Percentiles rank a stretch among this genome's conserved stretches.
Evolutionary conservation across 169 alveolate genomes (phyloP).

Genomic region (Eimeria necatrix): DNA sequence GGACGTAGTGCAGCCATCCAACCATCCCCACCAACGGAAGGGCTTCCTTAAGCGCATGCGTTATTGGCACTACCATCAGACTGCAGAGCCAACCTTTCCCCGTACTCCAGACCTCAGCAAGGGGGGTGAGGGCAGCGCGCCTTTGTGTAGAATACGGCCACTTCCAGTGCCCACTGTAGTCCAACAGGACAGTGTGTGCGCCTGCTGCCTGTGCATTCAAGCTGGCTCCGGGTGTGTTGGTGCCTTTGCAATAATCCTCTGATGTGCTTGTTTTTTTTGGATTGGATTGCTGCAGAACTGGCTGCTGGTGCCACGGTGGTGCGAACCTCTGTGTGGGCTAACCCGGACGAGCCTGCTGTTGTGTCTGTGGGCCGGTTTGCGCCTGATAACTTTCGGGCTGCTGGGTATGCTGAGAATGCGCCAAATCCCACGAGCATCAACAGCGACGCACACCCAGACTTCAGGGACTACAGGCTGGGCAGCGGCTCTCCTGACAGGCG

Average conservation of each 20-base stretch:
- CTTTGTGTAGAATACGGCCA: neutral
- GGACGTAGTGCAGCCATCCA: slow-evolving; percentile 87
- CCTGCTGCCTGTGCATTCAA: neutral
- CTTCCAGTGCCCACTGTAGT: neutral
- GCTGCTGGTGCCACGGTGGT: slow-evolving; percentile 93
- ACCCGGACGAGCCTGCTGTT: slow-evolving; percentile 93
- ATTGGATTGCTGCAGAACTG: slow-evolving; percentile 84
- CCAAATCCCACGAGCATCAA: slow-evolving; percentile 90
- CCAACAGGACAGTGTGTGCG: neutral
- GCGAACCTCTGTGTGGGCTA: slow-evolving; percentile 92
- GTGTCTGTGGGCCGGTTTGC: slow-evolving; percentile 89
- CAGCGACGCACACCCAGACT: slow-evolving; percentile 92
- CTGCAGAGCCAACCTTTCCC: slow-evolving; percentile 93
- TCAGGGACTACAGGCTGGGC: slow-evolving; percentile 91
- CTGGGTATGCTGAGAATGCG: slow-evolving; percentile 90
- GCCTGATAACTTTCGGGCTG: slow-evolving; percentile 94
- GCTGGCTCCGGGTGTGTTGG: neutral
- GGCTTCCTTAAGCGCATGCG: slow-evolving; percentile 87
- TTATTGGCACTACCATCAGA: slow-evolving; percentile 91
- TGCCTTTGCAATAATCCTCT: neutral
- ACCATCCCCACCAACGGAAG: slow-evolving; percentile 89
- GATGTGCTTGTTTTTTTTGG: neutral
- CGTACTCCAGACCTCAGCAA: slow-evolving; percentile 90
- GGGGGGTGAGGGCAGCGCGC: slow-evolving; percentile 60
- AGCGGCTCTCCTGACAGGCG: slow-evolving; percentile 90